Conservation (phyloP, 345 rosid genomes). For the Sonneratia alba region DNA sequence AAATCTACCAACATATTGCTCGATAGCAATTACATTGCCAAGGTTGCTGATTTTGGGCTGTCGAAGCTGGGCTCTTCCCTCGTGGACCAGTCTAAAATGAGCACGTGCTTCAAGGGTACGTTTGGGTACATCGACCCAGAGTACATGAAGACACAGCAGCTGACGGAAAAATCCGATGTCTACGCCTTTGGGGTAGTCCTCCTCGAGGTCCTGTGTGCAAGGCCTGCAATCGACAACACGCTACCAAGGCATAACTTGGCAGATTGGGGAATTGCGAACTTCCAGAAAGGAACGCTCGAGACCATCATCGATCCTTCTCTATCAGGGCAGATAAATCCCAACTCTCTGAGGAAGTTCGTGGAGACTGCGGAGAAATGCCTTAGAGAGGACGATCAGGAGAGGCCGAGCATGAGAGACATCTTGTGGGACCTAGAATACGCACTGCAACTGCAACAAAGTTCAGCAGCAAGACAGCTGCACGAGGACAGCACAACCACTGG, state of each 20-base stretch:
- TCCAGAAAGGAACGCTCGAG: slow-evolving; percentile 28
- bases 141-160: slow-evolving; percentile 31
- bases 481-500: slow-evolving; percentile 19
- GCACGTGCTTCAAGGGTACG: slow-evolving; percentile 39
- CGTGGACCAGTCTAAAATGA: slow-evolving; percentile 23
- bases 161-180: slow-evolving; percentile 51
- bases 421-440: slow-evolving; percentile 48
- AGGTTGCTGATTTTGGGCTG: slow-evolving; percentile 57
- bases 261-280: slow-evolving; percentile 30
- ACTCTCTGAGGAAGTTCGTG: slow-evolving; percentile 36
- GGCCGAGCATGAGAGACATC: slow-evolving; percentile 55
- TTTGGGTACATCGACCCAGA: slow-evolving; percentile 54
- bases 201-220: slow-evolving; percentile 44
- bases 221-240: slow-evolving; percentile 26
- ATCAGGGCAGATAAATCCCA: slow-evolving; percentile 24
- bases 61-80: slow-evolving; percentile 29
- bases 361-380: slow-evolving; percentile 51
- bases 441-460: slow-evolving; percentile 30
- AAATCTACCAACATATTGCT: slow-evolving; percentile 57
- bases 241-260: slow-evolving; percentile 43
- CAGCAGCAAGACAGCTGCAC: slow-evolving; percentile 12
- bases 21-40: slow-evolving; percentile 30
- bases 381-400: slow-evolving; percentile 32
- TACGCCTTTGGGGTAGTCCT: slow-evolving; percentile 53
- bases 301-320: slow-evolving; percentile 32